Base-by-base conservation (phyloP, 148 eudicot species). In the Cornus suecica region DNA sequence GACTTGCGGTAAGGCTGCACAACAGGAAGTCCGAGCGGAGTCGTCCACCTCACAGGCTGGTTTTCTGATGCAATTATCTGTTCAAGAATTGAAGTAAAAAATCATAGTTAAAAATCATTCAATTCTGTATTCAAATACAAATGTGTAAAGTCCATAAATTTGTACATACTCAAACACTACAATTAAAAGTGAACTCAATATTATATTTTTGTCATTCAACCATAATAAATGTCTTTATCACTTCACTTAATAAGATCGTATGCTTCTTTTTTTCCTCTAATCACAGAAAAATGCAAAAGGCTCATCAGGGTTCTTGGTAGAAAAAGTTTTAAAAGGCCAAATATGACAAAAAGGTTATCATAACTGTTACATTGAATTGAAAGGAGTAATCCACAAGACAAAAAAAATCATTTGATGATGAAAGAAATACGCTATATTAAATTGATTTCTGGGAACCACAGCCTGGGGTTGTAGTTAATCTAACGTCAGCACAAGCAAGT, bases 1-100 rank as follows among this genome's bases (percentile, higher is more conserved):
- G 77, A 70, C 76, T 88, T 79, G 62, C 90, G 88, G 75, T 95
- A 95, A 73, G 99, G 99, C 80, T 95, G 99, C 78, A 95, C 97
- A 74, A 90, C 99, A 81, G 99, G 99, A 81, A 95, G 99, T 73
- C 99, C 99, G 72, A 95, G 84, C 15, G 99, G 99, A 82, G 97
- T 95, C 34, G 85, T 91, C 99, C 99, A 95, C 52, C 81, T 68
- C 84, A 95, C 97, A 4, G 97, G 90, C 74, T 91, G 85, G 84
- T 95, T 92, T 81, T 92, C 94, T 20, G 91, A 77, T 66, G 99
- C 99, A 84, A 95, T 95, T 31, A 95, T 81, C 99, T 95, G 89
- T 76, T 69, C 69, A 69, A 26, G 24, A 8, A 68, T 76, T 32
- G 31, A 18, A 60, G 70, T 70, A 29, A 41, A 71, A 60, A 48